Evolutionary conservation across 805 yeast genomes (phyloP).

Genomic region (Diddensiella transvaalensis): DNA sequence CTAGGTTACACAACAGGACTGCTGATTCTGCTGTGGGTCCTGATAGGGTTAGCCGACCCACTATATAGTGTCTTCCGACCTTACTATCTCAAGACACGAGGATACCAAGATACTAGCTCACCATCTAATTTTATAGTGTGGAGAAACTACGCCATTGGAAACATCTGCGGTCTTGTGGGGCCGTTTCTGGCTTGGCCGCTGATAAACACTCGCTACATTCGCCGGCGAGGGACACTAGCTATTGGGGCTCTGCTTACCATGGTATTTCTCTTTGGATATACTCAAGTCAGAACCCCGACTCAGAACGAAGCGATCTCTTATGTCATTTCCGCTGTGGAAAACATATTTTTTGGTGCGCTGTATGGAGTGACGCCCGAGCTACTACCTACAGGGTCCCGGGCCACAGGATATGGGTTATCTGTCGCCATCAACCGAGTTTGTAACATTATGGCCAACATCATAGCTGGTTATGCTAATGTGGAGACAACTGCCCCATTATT

Average conservation of each 20-base stretch:
- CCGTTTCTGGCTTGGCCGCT: constrained; percentile 45
- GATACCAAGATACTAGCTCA: constrained; percentile 34
- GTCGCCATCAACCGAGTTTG: constrained; percentile 43
- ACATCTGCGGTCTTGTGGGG: constrained; percentile 48
- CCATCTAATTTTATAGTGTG: constrained; percentile 26
- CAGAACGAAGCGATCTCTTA: constrained; percentile 48
- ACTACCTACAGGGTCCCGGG: constrained; percentile 36
- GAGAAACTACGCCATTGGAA: constrained; percentile 39
- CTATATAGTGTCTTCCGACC: constrained; percentile 54
- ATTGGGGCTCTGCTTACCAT: constrained; percentile 52
- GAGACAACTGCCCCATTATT: constrained; percentile 48
- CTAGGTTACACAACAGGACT: constrained; percentile 44
- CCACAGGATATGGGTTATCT: constrained; percentile 50
- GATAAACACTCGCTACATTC: constrained; percentile 32
- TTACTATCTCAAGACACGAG: constrained; percentile 48
- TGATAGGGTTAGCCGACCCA: constrained; percentile 57
- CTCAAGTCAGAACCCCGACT: constrained; percentile 53
- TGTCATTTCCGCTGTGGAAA: constrained; percentile 27
- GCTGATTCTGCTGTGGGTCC: constrained; percentile 49
- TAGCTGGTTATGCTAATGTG: constrained; percentile 45
- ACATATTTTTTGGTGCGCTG: constrained; percentile 40
- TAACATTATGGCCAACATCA: constrained; percentile 47
- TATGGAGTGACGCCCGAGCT: constrained; percentile 51
- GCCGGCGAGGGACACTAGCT: constrained; percentile 56
- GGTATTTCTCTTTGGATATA: constrained; percentile 58